These are phyloP conservation scores for Mariannaea sp. DNA, from an alignment of 2,329 filamentous ascomycete genomes.

Conservation along the genomic window DNA sequence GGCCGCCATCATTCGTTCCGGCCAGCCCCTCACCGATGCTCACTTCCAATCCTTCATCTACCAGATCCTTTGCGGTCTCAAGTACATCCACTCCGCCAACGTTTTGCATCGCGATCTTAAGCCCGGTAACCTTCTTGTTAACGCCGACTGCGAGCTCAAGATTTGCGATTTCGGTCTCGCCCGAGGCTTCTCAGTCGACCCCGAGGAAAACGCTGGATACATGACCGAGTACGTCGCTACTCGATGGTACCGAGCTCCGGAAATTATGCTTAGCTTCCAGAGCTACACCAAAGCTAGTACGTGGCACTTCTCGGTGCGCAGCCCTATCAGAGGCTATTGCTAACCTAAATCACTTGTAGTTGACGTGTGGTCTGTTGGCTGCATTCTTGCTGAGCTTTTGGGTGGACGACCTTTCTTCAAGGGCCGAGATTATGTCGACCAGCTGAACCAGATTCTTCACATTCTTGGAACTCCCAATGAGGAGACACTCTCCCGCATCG, in stretches of 20 bases:
- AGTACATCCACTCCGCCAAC: constrained; percentile 99
- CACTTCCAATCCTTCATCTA: constrained; percentile 99
- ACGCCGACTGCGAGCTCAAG: constrained; percentile 98
- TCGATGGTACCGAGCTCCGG: constrained; percentile 90
- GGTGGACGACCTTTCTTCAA: constrained; percentile 99
- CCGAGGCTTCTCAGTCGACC: constrained; percentile 94
- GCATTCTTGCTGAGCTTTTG: constrained; percentile 93
- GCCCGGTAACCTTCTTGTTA: constrained; percentile 95
- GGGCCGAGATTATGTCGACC: constrained; percentile 97
- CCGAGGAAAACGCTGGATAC: constrained; percentile 97
- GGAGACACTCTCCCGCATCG: constrained; percentile 90
- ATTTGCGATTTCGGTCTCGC: constrained; percentile 98
- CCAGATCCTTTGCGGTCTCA: constrained; percentile 97
- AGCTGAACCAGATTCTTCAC: constrained; percentile 98
- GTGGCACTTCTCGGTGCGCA: constrained; percentile 48
- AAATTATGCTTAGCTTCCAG: constrained; percentile 99
- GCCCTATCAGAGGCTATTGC: neutral
- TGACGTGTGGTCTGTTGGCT: constrained; percentile 98
- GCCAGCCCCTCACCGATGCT: constrained; percentile 94
- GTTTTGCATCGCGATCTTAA: constrained; percentile 97
- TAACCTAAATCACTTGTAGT: constrained; percentile 67
- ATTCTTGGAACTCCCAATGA: constrained; percentile 97
- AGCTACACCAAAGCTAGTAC: constrained; percentile 99
- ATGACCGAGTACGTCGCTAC: constrained; percentile 99
- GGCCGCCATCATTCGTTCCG: constrained; percentile 95